Evolutionary conservation across 129 eudicot genomes (phyloP), one percentile per base, ranked within the genome.

Genomic region (Dittrichia graveolens): DNA sequence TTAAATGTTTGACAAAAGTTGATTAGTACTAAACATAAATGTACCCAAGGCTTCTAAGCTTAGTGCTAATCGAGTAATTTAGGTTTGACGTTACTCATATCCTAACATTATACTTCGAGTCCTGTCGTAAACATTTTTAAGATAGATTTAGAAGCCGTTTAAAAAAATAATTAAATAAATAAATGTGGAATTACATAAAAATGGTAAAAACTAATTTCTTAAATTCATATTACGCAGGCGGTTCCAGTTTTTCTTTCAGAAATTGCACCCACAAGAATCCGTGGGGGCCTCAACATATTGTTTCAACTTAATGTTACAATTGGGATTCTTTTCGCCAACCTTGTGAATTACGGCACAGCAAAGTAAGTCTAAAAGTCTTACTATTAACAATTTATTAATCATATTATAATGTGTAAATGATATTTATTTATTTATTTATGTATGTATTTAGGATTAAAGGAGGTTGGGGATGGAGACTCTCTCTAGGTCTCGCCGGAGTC

Each of bases 401-500:
- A 24, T 24, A 24, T 24, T 24, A 24, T 24, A 0, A 43, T 43
- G 46, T 5, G 4, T 43, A 44, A 49, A 41, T 8, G 46, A 4
- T 5, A 4, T 4, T 39, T 43, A 31, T 13, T 41, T 61, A 6
- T 73, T 5, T 3, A 64, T 45, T 39, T 52, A 8, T 43, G 5
- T 39, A 38, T 57, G 9, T 44, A n/a, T 37, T 34, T 71, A 95
- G 99, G 65, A 90, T 95, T 43, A 37, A 65, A 53, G 97, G 91
- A 40, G 95, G 95, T 42, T 90, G 96, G 96, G 99, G 99, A 0
- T 95, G 99, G 99, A 88, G 97, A 75, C 45, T 95, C 1, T 95
- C 99, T 6, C 70, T 95, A 8, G 99, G 97, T 37, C 65, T 95
- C 57, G 99, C 99, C 13, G 99, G 97, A 10, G 14, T 95, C 71